Percentiles rank a stretch among this genome's conserved stretches.
phyloP scores from a whole-genome alignment of 2,329 filamentous ascomycete species.

The Aaosphaeria arxii region DNA sequence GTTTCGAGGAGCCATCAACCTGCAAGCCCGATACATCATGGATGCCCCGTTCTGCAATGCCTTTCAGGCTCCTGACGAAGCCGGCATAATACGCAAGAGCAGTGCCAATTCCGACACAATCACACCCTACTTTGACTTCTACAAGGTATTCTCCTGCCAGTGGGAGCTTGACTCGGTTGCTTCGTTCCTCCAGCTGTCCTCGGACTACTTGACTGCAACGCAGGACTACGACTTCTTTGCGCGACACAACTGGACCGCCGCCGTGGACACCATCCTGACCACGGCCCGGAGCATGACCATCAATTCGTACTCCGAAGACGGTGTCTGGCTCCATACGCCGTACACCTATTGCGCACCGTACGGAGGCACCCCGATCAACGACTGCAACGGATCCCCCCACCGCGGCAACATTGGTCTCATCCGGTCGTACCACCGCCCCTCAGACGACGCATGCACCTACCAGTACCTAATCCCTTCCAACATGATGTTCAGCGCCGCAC shows the following conservation, averaged over 20 bases:
- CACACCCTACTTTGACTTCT: constrained; percentile 41
- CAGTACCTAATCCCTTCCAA: constrained; percentile 51
- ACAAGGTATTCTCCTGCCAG: constrained; percentile 50
- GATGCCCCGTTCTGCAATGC: constrained; percentile 55
- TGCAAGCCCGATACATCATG: constrained; percentile 66
- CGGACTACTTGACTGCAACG: constrained; percentile 47
- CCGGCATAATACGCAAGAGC: constrained; percentile 37
- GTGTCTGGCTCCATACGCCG: constrained; percentile 41
- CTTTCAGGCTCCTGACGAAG: constrained; percentile 51
- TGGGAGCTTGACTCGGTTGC: constrained; percentile 53
- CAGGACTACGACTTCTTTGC: constrained; percentile 46
- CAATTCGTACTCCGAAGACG: constrained; percentile 45
- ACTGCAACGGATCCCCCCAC: constrained; percentile 49
- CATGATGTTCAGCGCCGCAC: constrained; percentile 71
- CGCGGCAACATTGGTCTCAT: constrained; percentile 47
- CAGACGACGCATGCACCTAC: constrained; percentile 50
- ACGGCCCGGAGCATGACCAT: constrained; percentile 47
- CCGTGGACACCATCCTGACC: constrained; percentile 42
- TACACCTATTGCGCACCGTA: constrained; percentile 47
- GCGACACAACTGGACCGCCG: constrained; percentile 44
- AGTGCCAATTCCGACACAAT: constrained; percentile 42
- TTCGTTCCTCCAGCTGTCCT: constrained; percentile 48
- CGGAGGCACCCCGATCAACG: constrained; percentile 51
- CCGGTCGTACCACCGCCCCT: constrained; percentile 48
- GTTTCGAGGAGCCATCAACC: constrained; percentile 69